Conservation (phyloP, 495 filamentous ascomycete genomes). For the Hyaloscypha hepaticicola region DNA sequence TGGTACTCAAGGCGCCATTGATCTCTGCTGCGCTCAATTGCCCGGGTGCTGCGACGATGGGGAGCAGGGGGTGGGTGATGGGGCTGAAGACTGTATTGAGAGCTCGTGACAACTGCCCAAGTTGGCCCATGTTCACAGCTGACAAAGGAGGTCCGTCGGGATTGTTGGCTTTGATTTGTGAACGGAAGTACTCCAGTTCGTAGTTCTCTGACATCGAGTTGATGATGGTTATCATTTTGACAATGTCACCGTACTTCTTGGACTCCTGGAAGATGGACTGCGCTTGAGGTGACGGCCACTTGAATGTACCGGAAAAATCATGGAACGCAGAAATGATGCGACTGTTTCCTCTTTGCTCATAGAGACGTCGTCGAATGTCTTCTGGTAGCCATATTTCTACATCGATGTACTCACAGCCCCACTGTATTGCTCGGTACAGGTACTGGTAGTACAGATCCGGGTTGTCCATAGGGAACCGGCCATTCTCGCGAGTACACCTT, state of each 20-base stretch:
- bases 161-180: slow-evolving; percentile 64
- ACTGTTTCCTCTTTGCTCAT: slow-evolving; percentile 68
- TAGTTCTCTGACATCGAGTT: slow-evolving; percentile 78
- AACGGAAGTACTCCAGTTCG: slow-evolving; percentile 84
- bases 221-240: slow-evolving; percentile 86
- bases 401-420: slow-evolving; percentile 86
- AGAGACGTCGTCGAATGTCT: slow-evolving; percentile 63
- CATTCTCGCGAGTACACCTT: slow-evolving; percentile 75
- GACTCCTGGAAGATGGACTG: slow-evolving; percentile 67
- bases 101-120: slow-evolving; percentile 75
- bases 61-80: slow-evolving; percentile 79
- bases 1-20: slow-evolving; percentile 71
- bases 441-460: slow-evolving; percentile 72
- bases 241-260: slow-evolving; percentile 73
- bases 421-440: slow-evolving; percentile 74
- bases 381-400: slow-evolving; percentile 85
- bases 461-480: slow-evolving; percentile 78
- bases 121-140: slow-evolving; percentile 82
- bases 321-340: slow-evolving; percentile 85
- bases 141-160: slow-evolving; percentile 67
- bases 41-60: slow-evolving; percentile 80
- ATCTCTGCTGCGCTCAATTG: slow-evolving; percentile 83
- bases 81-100: slow-evolving; percentile 83
- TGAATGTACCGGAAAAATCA: slow-evolving; percentile 80
- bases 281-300: slow-evolving; percentile 71